Evolutionary conservation across 176 grass and related monocot species (phyloP), one percentile per base, ranked within the genome.

Genomic region (Aegilops bicornis): DNA sequence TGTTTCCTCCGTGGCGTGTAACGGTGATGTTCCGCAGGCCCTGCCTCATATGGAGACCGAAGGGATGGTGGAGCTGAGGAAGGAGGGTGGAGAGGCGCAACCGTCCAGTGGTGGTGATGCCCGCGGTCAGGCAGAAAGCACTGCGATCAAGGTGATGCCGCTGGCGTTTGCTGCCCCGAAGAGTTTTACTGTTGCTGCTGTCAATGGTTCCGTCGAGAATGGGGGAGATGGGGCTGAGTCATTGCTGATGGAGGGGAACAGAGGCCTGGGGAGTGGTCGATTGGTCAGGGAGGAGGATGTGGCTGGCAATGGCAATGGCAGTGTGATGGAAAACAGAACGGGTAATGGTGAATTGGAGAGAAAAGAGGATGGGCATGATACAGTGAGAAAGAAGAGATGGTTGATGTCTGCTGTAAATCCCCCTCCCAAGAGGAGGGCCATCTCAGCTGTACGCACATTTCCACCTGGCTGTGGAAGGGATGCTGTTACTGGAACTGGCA

Each of bases 401-500:
- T 79, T 93, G 77, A 86, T 16, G 3, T 89, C 91, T 22, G 79
- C 59, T 37, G 3, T 92, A 63, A 89, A 88, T 71, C 85, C 85
- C 6, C 88, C 62, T 12, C 92, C 90, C 22, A 91, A 87, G 82
- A 91, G 74, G 84, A 91, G 85, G 79, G 52, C 59, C 1, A 72
- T 90, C 33, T 91, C 84, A 19, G 91, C 88, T 0, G 5, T 89
- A 32, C 91, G 90, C 40, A 82, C 13, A 32, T 92, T 83, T 82
- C 93, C 96, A 20, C 85, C 80, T 27, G 84, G 86, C 14, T 95
- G 91, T 74, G 88, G 86, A 56, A 69, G 48, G 22, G 10, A n/a
- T 23, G 35, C 81, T 63, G 35, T 66, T 67, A 74, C 80, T 74
- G 37, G 23, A n/a, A 14, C 45, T 73, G 66, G 24, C 13, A 66